A percentile compares a stretch with the other conserved stretches of the same genome.
Conservation (phyloP, 495 filamentous ascomycete species). For the Lophiotrema nucula region DNA sequence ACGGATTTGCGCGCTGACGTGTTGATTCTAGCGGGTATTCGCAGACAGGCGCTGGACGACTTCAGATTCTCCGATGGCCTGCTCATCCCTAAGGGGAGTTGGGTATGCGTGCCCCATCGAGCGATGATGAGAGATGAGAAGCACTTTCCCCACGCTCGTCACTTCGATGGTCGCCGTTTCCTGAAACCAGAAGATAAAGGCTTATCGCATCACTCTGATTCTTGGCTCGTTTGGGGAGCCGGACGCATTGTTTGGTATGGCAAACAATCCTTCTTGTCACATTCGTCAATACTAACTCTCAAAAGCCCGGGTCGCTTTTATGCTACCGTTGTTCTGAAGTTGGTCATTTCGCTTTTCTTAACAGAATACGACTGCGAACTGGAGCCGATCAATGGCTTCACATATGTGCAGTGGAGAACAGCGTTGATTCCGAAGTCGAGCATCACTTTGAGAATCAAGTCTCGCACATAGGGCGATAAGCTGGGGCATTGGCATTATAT, state of each 20-base stretch:
- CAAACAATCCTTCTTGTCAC: neutral
- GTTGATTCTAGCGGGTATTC: neutral
- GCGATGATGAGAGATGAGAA: constrained; percentile 1
- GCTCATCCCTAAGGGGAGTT: neutral
- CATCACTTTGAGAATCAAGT: neutral
- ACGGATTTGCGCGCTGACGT: neutral
- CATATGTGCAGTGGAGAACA: constrained; percentile 2
- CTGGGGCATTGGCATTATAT: neutral
- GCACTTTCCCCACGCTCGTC: neutral
- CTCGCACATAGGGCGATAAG: neutral
- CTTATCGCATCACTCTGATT: neutral
- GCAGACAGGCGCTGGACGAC: constrained; percentile 5
- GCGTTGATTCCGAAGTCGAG: constrained; percentile 9
- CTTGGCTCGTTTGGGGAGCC: constrained; percentile 4
- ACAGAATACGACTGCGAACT: constrained; percentile 5
- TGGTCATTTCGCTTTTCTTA: constrained; percentile 1
- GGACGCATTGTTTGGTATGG: constrained; percentile 10
- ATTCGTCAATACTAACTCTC: neutral
- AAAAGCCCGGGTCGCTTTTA: constrained; percentile 10
- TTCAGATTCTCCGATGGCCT: constrained; percentile 11
- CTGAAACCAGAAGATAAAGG: neutral
- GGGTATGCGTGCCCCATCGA: constrained; percentile 13
- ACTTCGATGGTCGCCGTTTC: constrained; percentile 4
- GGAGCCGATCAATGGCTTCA: neutral
- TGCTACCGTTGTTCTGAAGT: constrained; percentile 4